phyloP scores from a whole-genome alignment of 306 rosid genomes.

The Geum urbanum region DNA sequence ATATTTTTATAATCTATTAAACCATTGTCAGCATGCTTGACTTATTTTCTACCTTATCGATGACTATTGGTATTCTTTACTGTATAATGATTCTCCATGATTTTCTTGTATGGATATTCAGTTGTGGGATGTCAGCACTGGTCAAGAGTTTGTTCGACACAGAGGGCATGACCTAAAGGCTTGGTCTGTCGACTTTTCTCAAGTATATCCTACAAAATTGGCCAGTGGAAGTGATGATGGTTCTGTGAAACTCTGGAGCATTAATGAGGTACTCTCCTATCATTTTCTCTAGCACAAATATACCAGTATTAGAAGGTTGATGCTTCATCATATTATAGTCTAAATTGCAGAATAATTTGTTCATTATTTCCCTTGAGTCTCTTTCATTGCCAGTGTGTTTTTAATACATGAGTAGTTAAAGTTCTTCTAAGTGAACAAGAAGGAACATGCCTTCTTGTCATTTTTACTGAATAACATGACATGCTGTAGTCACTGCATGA shows the following conservation, averaged over 20 bases:
- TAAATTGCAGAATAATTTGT: not conserved
- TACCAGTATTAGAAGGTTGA: not conserved
- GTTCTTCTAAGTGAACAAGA: not conserved
- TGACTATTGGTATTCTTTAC: not conserved
- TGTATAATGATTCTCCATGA: conserved; percentile 15
- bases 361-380: not conserved
- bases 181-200: conserved; percentile 94
- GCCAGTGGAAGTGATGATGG: conserved; percentile 97
- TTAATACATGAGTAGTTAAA: not conserved
- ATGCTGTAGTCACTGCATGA: not conserved
- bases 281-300: not conserved
- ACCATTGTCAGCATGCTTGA: not conserved
- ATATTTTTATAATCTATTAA: not conserved
- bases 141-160: conserved; percentile 71
- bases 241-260: conserved; percentile 82
- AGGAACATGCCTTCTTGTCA: not conserved
- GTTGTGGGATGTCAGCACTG: conserved; percentile 94
- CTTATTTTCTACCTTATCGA: not conserved
- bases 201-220: conserved; percentile 74
- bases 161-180: conserved; percentile 79
- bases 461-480: not conserved
- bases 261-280: conserved; percentile 62
- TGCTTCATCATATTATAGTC: not conserved
- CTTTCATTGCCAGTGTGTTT: not conserved
- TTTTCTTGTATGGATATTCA: conserved; percentile 44